Conservation (phyloP, 78 protist species). For the Protostelium mycophagum region DNA sequence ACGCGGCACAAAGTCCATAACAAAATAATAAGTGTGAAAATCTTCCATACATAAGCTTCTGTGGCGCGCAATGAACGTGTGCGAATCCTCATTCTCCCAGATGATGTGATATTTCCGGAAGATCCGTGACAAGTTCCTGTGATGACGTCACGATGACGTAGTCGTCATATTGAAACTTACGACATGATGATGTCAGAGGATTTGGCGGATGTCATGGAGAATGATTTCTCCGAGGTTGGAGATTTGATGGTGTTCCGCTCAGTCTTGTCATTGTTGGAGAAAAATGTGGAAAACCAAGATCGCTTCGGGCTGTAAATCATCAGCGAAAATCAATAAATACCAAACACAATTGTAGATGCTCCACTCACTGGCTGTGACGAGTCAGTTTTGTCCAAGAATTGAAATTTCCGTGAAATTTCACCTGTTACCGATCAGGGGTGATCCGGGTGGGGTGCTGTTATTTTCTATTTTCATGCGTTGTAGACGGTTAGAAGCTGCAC, state of each 20-base stretch:
- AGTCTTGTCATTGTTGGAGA: constrained; percentile 20
- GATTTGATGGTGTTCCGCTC: not conserved
- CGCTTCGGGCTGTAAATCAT: constrained; percentile 27
- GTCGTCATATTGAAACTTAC: not conserved
- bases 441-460: not conserved
- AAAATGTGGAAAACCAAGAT: constrained; percentile 57
- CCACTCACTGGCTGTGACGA: not conserved
- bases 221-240: not conserved
- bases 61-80: not conserved
- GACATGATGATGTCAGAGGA: not conserved
- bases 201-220: not conserved
- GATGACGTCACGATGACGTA: not conserved
- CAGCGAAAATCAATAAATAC: not conserved
- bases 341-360: no score
- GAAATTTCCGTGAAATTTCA: not conserved
- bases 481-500: not conserved
- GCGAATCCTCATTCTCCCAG: not conserved
- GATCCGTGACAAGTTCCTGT: not conserved
- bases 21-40: not conserved
- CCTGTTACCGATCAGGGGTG: not conserved
- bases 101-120: not conserved
- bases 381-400: no score
- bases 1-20: no score
- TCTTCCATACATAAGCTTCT: not conserved
- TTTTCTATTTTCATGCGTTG: not conserved